These are phyloP conservation scores for Paraphaeosphaeria sporulosa DNA, from an alignment of 2,329 filamentous ascomycete genomes.

Conservation along the genomic window DNA sequence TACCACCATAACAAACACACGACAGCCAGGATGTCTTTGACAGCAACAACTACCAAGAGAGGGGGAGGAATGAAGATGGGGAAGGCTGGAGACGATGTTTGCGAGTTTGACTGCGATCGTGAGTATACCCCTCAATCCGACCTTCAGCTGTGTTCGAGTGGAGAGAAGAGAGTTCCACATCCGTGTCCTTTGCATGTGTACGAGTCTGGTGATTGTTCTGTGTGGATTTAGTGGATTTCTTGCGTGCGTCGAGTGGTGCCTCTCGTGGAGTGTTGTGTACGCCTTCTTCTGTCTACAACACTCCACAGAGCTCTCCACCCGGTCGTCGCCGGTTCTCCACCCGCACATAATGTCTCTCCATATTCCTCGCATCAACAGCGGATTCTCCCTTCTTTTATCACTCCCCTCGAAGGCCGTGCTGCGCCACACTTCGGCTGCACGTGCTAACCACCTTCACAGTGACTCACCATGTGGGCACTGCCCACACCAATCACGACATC, in stretches of 20 bases:
- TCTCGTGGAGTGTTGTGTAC: neutral
- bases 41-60: neutral
- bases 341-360: neutral
- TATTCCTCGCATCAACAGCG: neutral
- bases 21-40: neutral
- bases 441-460: constrained; percentile 3
- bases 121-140: neutral
- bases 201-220: neutral
- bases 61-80: neutral
- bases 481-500: constrained; percentile 3
- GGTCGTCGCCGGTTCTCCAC: neutral
- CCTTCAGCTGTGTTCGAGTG: neutral
- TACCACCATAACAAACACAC: neutral
- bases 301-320: too few relatives aligned
- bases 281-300: neutral
- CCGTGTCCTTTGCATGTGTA: neutral
- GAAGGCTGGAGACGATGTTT: neutral
- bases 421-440: neutral
- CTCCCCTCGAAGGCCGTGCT: constrained; percentile 1
- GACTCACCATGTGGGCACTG: neutral
- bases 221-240: neutral
- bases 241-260: neutral
- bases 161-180: neutral
- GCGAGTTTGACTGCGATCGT: neutral
- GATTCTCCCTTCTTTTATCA: neutral